These are phyloP conservation scores for Microsporum canis DNA, from an alignment of 2,329 filamentous ascomycete species.

Conservation along the genomic window DNA sequence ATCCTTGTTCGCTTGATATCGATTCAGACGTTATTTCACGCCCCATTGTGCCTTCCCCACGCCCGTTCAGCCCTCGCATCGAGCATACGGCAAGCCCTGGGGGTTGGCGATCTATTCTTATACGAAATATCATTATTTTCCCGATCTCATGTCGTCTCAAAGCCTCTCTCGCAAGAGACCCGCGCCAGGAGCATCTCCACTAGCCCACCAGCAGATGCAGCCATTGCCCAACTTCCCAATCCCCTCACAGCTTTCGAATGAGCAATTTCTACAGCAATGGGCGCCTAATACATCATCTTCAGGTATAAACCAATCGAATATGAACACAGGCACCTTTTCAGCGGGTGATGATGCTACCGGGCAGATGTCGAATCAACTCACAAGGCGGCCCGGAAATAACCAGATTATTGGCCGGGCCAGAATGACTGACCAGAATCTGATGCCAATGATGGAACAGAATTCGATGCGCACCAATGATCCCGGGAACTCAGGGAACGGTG, in stretches of 20 bases:
- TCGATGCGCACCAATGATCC: constrained; percentile 20
- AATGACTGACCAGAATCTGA: constrained; percentile 27
- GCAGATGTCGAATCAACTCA: constrained; percentile 32
- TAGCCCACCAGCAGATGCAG: constrained; percentile 45
- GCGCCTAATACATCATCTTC: constrained; percentile 34
- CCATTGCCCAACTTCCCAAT: constrained; percentile 38
- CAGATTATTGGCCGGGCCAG: constrained; percentile 30
- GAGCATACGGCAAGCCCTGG: background rate
- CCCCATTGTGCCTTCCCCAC: background rate
- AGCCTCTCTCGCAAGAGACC: constrained; percentile 54
- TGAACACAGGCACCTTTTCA: constrained; percentile 33
- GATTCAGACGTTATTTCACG: background rate
- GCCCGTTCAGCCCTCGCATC: background rate
- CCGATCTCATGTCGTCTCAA: constrained; percentile 29
- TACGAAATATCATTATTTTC: background rate
- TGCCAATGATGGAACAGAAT: constrained; percentile 22
- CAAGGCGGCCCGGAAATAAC: constrained; percentile 29
- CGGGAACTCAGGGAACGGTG: constrained; percentile 35
- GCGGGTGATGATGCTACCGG: constrained; percentile 35
- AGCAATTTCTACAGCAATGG: constrained; percentile 45
- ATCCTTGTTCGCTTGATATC: background rate
- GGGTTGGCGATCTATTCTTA: background rate
- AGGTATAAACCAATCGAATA: constrained; percentile 13
- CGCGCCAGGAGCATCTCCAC: constrained; percentile 59
- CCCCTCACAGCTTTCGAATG: constrained; percentile 37